Evolutionary conservation across 2,329 filamentous ascomycete genomes (phyloP), one percentile per base, ranked within the genome.

Genomic region (Aspergillus ochraceus): DNA sequence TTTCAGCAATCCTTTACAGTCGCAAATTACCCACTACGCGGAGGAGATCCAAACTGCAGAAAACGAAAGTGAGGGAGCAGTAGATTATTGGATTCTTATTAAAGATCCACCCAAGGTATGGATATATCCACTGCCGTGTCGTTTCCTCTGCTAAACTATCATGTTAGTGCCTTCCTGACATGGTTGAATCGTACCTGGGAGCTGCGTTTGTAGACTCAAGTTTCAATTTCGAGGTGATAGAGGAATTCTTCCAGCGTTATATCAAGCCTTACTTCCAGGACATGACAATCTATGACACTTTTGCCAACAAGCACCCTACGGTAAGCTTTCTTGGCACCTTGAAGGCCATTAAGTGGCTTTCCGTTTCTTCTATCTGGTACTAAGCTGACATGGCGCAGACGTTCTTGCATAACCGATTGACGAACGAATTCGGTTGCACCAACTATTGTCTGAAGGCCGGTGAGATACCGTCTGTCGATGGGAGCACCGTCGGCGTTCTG

Each of bases 131-230:
- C 51, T 10, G 19, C 8, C 12, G 36, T 52, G 6, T 39, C n/a
- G 9, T 24, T 2, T 8, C 26, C 14, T 14, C 36, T 36, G 36
- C 52, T 59, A 50, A 63, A 14, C 8, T 61, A 12, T 60, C 14
- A 6, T 0, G 19, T 39, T 56, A 82, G 77, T 87, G 84, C 55
- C 85, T 98, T 6, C 86, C 93, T 0, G 95, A 99, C 74, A 86
- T 97, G 42, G 82, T 98, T 3, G 95, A 99, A 80, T 87, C 94
- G 0, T 95, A 92, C 68, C 79, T 97, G 2, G 95, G 92, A 1
- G 94, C 94, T 20, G 83, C 97, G 22, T 98, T 98, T 72, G 90
- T 99, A 11, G 95, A 99, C 75, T 90, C 91, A 0, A 81, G 83
- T 50, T 98, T 94, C 76, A 79, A 95, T 70, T 97, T 89, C 74